phyloP scores from a whole-genome alignment of 371 early-diverging fungal genomes.

The Rhizopus microsporus region DNA sequence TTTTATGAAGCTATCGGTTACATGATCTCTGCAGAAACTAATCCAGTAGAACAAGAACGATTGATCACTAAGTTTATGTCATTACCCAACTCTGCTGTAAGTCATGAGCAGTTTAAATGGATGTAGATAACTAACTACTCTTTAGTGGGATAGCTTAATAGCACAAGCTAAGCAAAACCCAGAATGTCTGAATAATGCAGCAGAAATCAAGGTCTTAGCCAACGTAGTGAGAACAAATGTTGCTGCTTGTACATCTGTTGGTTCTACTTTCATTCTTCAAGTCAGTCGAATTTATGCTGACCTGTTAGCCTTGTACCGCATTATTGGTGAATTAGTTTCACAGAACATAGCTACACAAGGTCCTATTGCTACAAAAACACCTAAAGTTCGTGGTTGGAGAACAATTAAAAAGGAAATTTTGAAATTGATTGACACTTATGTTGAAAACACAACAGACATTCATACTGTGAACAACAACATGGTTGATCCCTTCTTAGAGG shows the following conservation, averaged over 20 bases:
- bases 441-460: slow-evolving; percentile 82
- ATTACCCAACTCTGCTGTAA: slow-evolving; percentile 80
- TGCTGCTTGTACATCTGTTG: slow-evolving; percentile 86
- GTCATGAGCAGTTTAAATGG: slow-evolving; percentile 11
- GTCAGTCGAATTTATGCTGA: slow-evolving; percentile 87
- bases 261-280: slow-evolving; percentile 84
- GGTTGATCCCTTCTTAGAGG: slow-evolving; percentile 90
- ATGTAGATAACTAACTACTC: background rate
- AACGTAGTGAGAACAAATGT: slow-evolving; percentile 96
- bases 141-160: slow-evolving; percentile 82
- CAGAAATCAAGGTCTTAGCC: slow-evolving; percentile 82
- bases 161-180: slow-evolving; percentile 71
- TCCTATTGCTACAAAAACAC: slow-evolving; percentile 85
- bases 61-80: slow-evolving; percentile 87
- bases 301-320: slow-evolving; percentile 87
- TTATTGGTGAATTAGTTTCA: slow-evolving; percentile 84
- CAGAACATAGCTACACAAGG: slow-evolving; percentile 70
- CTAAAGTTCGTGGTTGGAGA: slow-evolving; percentile 87
- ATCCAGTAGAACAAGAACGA: slow-evolving; percentile 70
- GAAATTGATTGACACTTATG: slow-evolving; percentile 84
- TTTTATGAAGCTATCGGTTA: slow-evolving; percentile 97
- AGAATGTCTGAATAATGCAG: slow-evolving; percentile 74
- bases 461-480: slow-evolving; percentile 73
- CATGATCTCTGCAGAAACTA: slow-evolving; percentile 91
- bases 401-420: slow-evolving; percentile 95